Percentiles rank a stretch among this genome's conserved stretches.
phyloP scores from a whole-genome alignment of 148 eudicot species.

The Chenopodium formosanum region DNA sequence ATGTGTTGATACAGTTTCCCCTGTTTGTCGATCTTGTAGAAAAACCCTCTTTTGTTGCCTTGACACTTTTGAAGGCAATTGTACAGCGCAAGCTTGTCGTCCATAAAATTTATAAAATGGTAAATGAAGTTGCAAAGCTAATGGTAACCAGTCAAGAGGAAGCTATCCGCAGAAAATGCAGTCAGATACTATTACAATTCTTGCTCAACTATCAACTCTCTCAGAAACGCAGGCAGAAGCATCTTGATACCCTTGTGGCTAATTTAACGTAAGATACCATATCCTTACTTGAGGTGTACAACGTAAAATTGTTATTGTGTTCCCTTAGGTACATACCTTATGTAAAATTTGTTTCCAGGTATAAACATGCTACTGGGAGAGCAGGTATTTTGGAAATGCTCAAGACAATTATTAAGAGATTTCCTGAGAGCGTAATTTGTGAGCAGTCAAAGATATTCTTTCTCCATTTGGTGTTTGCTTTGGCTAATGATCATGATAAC shows the following conservation, averaged over 20 bases:
- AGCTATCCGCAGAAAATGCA: constrained; percentile 70
- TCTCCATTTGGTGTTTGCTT: constrained; percentile 57
- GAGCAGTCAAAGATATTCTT: constrained; percentile 53
- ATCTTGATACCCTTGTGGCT: constrained; percentile 63
- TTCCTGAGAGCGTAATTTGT: constrained; percentile 53
- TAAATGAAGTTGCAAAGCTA: constrained; percentile 49
- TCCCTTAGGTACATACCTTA: constrained; percentile 8
- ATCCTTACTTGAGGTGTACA: background rate
- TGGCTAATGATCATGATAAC: constrained; percentile 74
- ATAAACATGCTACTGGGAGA: constrained; percentile 86
- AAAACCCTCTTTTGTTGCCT: constrained; percentile 72
- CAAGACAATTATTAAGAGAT: constrained; percentile 58
- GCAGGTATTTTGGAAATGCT: constrained; percentile 92
- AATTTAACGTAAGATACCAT: constrained; percentile 52
- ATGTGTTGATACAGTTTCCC: constrained; percentile 73
- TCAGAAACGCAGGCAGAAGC: constrained; percentile 60
- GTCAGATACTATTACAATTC: constrained; percentile 79
- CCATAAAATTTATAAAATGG: constrained; percentile 78
- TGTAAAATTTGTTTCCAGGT: constrained; percentile 41
- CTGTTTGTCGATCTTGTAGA: constrained; percentile 76
- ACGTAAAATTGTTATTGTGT: background rate
- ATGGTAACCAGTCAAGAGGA: constrained; percentile 91
- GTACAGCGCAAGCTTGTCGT: constrained; percentile 67
- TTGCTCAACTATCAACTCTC: constrained; percentile 74
- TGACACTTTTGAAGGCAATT: constrained; percentile 82